phyloP scores from a whole-genome alignment of 371 early-diverging fungal genomes.

The Rhizopus arrhizus region DNA sequence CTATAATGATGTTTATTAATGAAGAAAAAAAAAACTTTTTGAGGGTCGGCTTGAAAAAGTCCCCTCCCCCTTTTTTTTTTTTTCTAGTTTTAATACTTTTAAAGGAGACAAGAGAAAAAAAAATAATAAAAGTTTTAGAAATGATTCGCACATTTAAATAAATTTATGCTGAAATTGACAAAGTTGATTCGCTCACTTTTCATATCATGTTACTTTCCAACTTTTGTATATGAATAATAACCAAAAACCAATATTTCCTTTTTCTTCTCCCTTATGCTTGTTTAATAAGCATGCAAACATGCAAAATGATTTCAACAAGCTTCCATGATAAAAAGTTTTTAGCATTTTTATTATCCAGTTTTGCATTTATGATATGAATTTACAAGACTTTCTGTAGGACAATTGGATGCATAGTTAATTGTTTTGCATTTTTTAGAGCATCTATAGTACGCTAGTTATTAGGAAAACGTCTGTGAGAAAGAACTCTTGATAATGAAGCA shows the following conservation, averaged over 20 bases:
- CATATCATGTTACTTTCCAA: not conserved
- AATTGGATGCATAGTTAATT: slow-evolving; percentile 71
- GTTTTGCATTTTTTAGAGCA: slow-evolving; percentile 57
- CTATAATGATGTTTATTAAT: no score
- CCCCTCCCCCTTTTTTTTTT: not conserved
- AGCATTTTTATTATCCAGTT: slow-evolving; percentile 44
- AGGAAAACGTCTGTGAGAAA: slow-evolving; percentile 61
- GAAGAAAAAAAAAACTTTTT: not conserved
- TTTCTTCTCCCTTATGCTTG: not conserved
- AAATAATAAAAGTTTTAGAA: not conserved
- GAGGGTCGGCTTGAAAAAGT: not conserved
- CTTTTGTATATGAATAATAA: not conserved
- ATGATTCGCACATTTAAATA: not conserved
- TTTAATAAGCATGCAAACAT: not conserved
- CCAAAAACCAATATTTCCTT: not conserved
- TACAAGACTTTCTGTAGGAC: slow-evolving; percentile 55
- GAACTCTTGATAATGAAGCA: slow-evolving; percentile 25
- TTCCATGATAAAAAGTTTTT: not conserved
- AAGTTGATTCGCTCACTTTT: not conserved
- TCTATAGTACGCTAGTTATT: slow-evolving; percentile 62
- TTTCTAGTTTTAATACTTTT: not conserved
- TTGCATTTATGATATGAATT: slow-evolving; percentile 58
- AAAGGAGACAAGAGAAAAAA: slow-evolving; percentile 1
- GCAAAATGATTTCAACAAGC: not conserved
- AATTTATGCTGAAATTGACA: not conserved